A percentile compares a stretch with the other conserved stretches of the same genome.
These are phyloP conservation scores for Babesia caballi DNA, from an alignment of 169 alveolate species.

Conservation along the genomic window DNA sequence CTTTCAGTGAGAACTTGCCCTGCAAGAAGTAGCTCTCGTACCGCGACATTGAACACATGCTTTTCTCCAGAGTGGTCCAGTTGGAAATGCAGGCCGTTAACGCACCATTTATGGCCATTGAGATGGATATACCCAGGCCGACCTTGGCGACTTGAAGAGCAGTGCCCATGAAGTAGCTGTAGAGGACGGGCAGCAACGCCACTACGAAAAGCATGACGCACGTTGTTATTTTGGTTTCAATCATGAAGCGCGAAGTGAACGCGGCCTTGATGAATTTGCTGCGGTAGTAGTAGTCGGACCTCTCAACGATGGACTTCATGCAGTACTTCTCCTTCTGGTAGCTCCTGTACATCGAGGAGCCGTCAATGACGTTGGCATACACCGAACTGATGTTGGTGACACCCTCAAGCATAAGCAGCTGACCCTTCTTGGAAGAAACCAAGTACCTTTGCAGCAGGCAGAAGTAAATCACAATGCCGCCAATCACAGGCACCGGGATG, in stretches of 20 bases:
- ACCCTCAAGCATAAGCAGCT: constrained; percentile 21
- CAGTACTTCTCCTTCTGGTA: neutral
- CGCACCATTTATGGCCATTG: neutral
- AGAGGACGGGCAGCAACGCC: neutral
- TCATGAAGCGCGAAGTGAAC: neutral
- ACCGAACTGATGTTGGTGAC: neutral
- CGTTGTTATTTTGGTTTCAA: neutral
- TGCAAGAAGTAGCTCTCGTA: constrained; percentile 11
- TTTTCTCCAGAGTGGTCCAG: neutral
- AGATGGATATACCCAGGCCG: neutral
- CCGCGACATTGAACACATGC: constrained; percentile 23
- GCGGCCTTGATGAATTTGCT: neutral
- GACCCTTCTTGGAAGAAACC: constrained; percentile 24
- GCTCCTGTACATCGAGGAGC: constrained; percentile 17
- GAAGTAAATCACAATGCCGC: constrained; percentile 1
- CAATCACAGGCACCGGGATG: constrained; percentile 1
- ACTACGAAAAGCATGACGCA: neutral
- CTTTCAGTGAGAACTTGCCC: constrained; percentile 6
- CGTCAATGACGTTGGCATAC: neutral
- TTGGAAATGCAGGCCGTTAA: neutral
- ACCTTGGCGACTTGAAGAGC: constrained; percentile 4
- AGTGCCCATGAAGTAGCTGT: neutral
- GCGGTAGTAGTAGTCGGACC: constrained; percentile 12
- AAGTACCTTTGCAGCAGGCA: constrained; percentile 2
- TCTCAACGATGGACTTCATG: neutral